These are phyloP conservation scores for Groenewaldozyma salmanticensis DNA, from an alignment of 805 yeast species.

Conservation along the genomic window DNA sequence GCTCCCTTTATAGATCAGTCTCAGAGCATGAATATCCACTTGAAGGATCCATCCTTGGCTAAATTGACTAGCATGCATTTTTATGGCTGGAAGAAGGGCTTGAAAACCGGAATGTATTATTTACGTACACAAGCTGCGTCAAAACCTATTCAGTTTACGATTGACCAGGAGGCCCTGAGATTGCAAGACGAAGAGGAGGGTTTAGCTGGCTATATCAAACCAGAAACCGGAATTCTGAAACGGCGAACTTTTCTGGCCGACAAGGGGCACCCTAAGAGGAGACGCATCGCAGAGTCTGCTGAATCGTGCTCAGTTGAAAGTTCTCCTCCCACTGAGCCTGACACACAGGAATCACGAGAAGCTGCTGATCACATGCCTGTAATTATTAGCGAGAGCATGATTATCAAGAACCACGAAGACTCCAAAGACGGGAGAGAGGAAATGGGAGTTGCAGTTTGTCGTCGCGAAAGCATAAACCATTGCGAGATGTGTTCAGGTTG, in stretches of 20 bases:
- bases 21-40: conserved; percentile 82
- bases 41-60: conserved; percentile 89
- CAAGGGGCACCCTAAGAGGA: conserved; percentile 3
- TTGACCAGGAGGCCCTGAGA: conserved; percentile 41
- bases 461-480: conserved; percentile 91
- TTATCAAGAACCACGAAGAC: no score
- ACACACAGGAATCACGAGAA: conserved; percentile 30
- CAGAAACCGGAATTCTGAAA: conserved; percentile 2
- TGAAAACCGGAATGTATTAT: conserved; percentile 98
- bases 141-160: conserved; percentile 88
- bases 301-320: conserved; percentile 4
- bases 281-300: conserved; percentile 9
- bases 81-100: conserved; percentile 97
- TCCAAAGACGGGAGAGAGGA: conserved; percentile 82
- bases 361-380: conserved; percentile 28
- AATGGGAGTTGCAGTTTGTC: conserved; percentile 92
- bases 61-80: conserved; percentile 96
- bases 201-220: background rate
- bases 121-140: conserved; percentile 96
- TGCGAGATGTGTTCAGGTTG: conserved; percentile 99
- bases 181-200: background rate
- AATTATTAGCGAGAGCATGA: no score
- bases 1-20: conserved; percentile 76
- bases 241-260: conserved; percentile 4
- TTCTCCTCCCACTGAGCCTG: conserved; percentile 20